Evolutionary conservation across 345 rosid species (phyloP).

Genomic region (Eucalyptus marginata): DNA sequence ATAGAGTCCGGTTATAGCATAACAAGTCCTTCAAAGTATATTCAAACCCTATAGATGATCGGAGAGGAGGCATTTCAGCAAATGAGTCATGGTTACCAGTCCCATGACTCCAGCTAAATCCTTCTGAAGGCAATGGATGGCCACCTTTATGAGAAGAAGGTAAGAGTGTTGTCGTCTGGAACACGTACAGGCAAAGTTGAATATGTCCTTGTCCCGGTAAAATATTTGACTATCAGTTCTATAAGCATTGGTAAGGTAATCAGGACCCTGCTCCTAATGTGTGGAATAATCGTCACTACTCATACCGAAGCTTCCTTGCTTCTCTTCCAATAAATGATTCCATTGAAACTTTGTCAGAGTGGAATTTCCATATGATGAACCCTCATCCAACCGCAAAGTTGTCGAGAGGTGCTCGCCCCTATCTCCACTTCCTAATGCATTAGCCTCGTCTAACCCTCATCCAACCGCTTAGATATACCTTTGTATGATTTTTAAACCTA

Average conservation of each 20-base stretch:
- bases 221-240: background rate
- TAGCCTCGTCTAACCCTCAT: too few relatives aligned
- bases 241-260: background rate
- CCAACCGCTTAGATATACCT: too few relatives aligned
- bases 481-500: too few relatives aligned
- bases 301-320: background rate
- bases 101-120: background rate
- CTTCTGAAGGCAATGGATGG: background rate
- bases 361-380: background rate
- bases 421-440: background rate
- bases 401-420: background rate
- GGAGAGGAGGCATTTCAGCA: background rate
- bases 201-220: background rate
- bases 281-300: background rate
- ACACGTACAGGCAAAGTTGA: background rate
- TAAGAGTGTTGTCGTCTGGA: background rate
- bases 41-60: background rate
- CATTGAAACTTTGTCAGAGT: conserved; percentile 16
- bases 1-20: background rate
- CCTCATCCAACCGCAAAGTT: conserved; percentile 2
- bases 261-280: background rate
- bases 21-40: background rate
- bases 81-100: background rate
- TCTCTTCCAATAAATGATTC: conserved; percentile 7
- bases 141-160: background rate